A percentile compares a stretch with the other conserved stretches of the same genome.
phyloP scores from a whole-genome alignment of 805 yeast genomes.

The Candida manassasensis region DNA sequence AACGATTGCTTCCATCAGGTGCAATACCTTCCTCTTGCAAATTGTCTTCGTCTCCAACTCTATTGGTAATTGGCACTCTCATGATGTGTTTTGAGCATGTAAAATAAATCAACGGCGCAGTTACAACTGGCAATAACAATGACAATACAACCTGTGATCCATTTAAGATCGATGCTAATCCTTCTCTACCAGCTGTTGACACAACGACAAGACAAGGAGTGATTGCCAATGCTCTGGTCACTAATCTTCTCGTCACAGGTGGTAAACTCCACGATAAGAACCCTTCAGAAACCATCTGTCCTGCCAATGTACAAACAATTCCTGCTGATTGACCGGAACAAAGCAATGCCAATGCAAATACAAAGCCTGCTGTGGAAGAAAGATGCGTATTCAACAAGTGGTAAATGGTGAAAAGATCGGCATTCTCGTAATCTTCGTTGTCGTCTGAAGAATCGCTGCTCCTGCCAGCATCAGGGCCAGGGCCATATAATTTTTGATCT shows the following conservation, averaged over 20 bases:
- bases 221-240: constrained; percentile 80
- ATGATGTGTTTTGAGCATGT: constrained; percentile 65
- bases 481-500: constrained; percentile 16
- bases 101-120: constrained; percentile 83
- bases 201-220: constrained; percentile 81
- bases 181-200: constrained; percentile 70
- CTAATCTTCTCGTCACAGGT: constrained; percentile 75
- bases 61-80: constrained; percentile 44
- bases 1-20: constrained; percentile 14
- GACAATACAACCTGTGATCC: constrained; percentile 80
- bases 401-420: constrained; percentile 80
- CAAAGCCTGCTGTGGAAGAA: constrained; percentile 81
- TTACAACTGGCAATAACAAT: constrained; percentile 75
- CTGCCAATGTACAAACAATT: constrained; percentile 88
- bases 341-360: constrained; percentile 82
- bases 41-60: constrained; percentile 26
- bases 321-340: constrained; percentile 96
- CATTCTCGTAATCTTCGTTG: constrained; percentile 45
- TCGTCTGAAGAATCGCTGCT: constrained; percentile 18
- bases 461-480: constrained; percentile 8
- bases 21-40: constrained; percentile 1
- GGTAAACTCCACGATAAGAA: constrained; percentile 74
- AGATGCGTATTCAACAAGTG: constrained; percentile 62
- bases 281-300: constrained; percentile 92
- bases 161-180: constrained; percentile 69